phyloP scores from a whole-genome alignment of 352 stramenopile genomes.

The Thraustochytrium striatum region DNA sequence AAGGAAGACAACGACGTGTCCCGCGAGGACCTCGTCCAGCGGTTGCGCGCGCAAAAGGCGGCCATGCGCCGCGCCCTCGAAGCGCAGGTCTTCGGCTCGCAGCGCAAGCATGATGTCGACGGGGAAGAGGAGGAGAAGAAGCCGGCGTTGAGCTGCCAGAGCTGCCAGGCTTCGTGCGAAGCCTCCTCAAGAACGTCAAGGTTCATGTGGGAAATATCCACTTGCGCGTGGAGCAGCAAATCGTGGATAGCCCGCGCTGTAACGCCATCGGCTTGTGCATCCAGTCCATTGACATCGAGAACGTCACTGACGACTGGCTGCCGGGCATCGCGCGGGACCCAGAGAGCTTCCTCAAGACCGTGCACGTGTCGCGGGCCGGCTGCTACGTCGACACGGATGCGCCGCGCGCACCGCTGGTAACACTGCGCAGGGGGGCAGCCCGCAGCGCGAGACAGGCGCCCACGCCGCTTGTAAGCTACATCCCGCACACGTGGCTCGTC shows the following conservation, averaged over 20 bases:
- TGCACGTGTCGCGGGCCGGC: conserved; percentile 1
- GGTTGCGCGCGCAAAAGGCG: conserved; percentile 8
- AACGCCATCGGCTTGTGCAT: conserved; percentile 39
- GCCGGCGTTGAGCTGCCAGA: not conserved
- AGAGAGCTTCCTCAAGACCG: conserved; percentile 4
- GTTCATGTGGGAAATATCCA: conserved; percentile 14
- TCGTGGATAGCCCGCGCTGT: not conserved
- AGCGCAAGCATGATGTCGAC: not conserved
- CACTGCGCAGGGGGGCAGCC: not conserved
- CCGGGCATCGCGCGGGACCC: not conserved
- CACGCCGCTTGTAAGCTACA: conserved; percentile 9
- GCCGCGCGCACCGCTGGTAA: not conserved
- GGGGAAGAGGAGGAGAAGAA: not conserved
- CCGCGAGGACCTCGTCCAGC: conserved; percentile 25
- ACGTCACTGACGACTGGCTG: conserved; percentile 1
- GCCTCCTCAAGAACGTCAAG: conserved; percentile 15
- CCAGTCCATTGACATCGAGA: conserved; percentile 12
- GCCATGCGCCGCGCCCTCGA: not conserved
- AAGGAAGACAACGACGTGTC: conserved; percentile 48
- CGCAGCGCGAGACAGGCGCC: not conserved
- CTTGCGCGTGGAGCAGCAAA: not conserved
- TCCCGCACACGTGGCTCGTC: conserved; percentile 35
- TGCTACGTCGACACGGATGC: conserved; percentile 47
- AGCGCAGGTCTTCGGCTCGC: not conserved
- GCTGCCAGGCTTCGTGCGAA: conserved; percentile 18